Evolutionary conservation across 2,329 filamentous ascomycete species (phyloP).

Genomic region (Coleophoma cylindrospora): DNA sequence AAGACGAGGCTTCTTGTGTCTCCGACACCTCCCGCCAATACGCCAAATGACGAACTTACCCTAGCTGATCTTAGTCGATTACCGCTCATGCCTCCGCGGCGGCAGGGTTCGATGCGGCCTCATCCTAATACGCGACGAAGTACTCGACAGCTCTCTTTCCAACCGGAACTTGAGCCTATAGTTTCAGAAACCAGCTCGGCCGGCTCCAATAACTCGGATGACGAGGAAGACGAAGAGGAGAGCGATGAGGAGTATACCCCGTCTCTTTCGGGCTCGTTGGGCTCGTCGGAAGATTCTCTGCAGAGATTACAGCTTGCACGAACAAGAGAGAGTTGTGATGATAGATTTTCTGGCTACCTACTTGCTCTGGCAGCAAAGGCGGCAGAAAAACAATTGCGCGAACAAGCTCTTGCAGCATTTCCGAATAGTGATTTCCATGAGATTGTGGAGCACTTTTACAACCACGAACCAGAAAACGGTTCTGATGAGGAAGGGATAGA

Average conservation of each 20-base stretch:
- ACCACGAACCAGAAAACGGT: slow-evolving; percentile 23
- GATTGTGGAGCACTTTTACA: slow-evolving; percentile 29
- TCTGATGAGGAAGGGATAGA: slow-evolving; percentile 26
- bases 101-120: slow-evolving; percentile 34
- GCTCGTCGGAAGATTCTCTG: slow-evolving; percentile 26
- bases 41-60: slow-evolving; percentile 29
- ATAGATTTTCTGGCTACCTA: slow-evolving; percentile 70
- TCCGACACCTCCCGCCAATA: slow-evolving; percentile 44
- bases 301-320: slow-evolving; percentile 33
- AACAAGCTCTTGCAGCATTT: slow-evolving; percentile 70
- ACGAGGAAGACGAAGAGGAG: slow-evolving; percentile 19
- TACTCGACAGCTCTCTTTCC: slow-evolving; percentile 33
- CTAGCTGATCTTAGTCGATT: slow-evolving; percentile 26
- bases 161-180: slow-evolving; percentile 32
- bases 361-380: slow-evolving; percentile 75
- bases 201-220: slow-evolving; percentile 24
- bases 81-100: slow-evolving; percentile 30
- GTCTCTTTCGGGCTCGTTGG: slow-evolving; percentile 24
- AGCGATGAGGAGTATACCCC: slow-evolving; percentile 19
- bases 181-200: slow-evolving; percentile 40
- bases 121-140: slow-evolving; percentile 34
- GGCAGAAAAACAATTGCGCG: slow-evolving; percentile 74
- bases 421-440: slow-evolving; percentile 53
- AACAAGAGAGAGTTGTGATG: slow-evolving; percentile 68
- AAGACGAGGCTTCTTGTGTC: slow-evolving; percentile 11